Base-by-base conservation (phyloP, 208 protist genomes). In the Novymonas esmeraldas region DNA sequence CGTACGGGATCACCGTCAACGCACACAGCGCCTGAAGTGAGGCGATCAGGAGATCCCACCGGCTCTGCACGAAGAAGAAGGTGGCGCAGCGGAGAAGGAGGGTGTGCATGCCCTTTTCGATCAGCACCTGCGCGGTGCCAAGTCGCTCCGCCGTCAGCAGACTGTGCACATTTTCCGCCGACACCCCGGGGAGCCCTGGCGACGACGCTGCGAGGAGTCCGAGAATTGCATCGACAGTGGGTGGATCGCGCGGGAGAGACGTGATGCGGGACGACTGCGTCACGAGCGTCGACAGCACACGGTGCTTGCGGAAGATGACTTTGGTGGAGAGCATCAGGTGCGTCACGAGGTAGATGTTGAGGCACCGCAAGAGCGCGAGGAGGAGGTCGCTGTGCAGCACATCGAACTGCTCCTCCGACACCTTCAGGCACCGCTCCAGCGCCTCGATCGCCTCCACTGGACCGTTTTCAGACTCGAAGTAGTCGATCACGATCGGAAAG, bases 261-360 rank as follows among this genome's bases (percentile, higher is more conserved):
- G 56, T 80, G 38, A 82, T 70, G 20, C 80, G 77, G 22, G 85
- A 85, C 16, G 79, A 77, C 42, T 92, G 84, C n/a, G 85, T 91
- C n/a, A 94, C 78, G 5, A 89, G 39, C 5, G 70, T 55, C 22
- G 87, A 89, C 18, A 96, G 69, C 44, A 82, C 78, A 6, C 85
- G 83, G 72, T 96, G 90, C 58, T 86, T 87, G 29, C 85, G 76
- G 64, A 96, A 96, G 34, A 94, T 69, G 16, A 94, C 90, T 51
- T 86, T 82, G 3, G 90, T 94, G 18, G 83, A 81, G 18, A 94
- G 76, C 85, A 96, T 92, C 34, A 96, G 65, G 57, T 94, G 84
- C 22, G 82, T 81, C 46, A 93, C 73, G 20, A 92, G 61, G 79
- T 94, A 96, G 28, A 84, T 84, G 56, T 92, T 92, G 41, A 94